Base-by-base conservation (phyloP, 2,329 filamentous ascomycete species). In the Exophiala spinifera region DNA sequence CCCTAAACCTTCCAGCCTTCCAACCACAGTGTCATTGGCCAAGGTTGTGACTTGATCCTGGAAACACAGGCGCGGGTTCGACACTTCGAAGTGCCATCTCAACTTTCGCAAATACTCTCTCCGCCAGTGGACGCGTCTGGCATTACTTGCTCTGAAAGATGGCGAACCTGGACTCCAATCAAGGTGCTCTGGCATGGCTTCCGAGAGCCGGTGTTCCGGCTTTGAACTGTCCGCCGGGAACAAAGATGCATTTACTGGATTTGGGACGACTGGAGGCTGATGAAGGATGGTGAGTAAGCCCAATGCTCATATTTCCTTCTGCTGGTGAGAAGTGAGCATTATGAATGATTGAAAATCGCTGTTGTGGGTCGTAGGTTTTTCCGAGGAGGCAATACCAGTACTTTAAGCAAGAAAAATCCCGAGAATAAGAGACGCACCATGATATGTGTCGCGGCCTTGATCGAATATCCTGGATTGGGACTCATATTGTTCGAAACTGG, bases 401-500 rank as follows among this genome's bases (percentile, higher is more conserved):
- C 68, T 34, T 11, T 49, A 8, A 71, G 66, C 61, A 70, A 71
- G 56, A 54, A 64, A 20, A 63, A 70, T 17, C 72, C 72, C 43
- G 65, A 67, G 39, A 74, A 74, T 63, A 73, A 75, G 57, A 68
- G 74, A 11, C 67, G 74, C 6, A 67, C 72, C 48, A 60, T 77
- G 51, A 67, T 73, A 20, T 63, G 76, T 46, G 67, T 76, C 51
- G 71, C 71, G 51, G 68, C 70, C 6, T 64, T 77, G 37, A 76
- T 78, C 53, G 69, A 76, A 31, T 71, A 76, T 57, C 75, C 75
- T 0, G 67, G 69, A 37, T 65, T 72, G 47, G 76, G 74, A 1
- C 62, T 74, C 4, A 76, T 78, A 54, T 65, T 77, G 7, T 77
- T 69, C 61, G 75, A 77, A 49, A 76, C 73, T 0, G 76, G 75